Conservation (phyloP, 106 monocot species). For the Acorus gramineus region DNA sequence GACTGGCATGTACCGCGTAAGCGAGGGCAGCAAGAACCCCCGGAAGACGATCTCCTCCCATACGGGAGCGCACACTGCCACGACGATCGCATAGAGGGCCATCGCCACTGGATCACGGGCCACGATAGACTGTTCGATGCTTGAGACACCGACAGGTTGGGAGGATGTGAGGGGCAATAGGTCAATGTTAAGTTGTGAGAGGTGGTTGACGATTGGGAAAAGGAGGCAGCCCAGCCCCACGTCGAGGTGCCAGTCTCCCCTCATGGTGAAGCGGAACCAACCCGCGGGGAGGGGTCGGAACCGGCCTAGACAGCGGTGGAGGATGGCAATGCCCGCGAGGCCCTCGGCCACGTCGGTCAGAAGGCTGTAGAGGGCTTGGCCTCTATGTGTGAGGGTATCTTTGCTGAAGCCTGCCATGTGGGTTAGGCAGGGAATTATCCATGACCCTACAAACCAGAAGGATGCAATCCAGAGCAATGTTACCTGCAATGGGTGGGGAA, state of each 20-base stretch:
- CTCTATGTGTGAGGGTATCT: conserved; percentile 49
- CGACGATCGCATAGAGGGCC: conserved; percentile 61
- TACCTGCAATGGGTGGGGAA: conserved; percentile 22
- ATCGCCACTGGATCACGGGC: conserved; percentile 67
- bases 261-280: conserved; percentile 57
- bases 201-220: conserved; percentile 52
- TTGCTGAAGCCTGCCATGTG: conserved; percentile 51
- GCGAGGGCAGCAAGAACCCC: conserved; percentile 64
- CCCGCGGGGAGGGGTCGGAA: conserved; percentile 52
- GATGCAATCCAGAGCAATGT: conserved; percentile 65
- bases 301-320: conserved; percentile 43
- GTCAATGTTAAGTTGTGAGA: conserved; percentile 50
- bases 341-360: conserved; percentile 59
- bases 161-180: conserved; percentile 37
- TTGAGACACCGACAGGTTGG: conserved; percentile 38
- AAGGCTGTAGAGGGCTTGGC: conserved; percentile 70
- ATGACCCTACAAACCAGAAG: conserved; percentile 73
- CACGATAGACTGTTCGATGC: conserved; percentile 68
- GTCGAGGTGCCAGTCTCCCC: conserved; percentile 54
- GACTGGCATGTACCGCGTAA: conserved; percentile 63
- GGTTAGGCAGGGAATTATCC: conserved; percentile 64
- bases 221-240: conserved; percentile 50
- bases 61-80: conserved; percentile 54
- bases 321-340: conserved; percentile 56
- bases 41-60: conserved; percentile 78